Evolutionary conservation across 2,329 filamentous ascomycete genomes (phyloP).

Genomic region (Apiospora koreana): DNA sequence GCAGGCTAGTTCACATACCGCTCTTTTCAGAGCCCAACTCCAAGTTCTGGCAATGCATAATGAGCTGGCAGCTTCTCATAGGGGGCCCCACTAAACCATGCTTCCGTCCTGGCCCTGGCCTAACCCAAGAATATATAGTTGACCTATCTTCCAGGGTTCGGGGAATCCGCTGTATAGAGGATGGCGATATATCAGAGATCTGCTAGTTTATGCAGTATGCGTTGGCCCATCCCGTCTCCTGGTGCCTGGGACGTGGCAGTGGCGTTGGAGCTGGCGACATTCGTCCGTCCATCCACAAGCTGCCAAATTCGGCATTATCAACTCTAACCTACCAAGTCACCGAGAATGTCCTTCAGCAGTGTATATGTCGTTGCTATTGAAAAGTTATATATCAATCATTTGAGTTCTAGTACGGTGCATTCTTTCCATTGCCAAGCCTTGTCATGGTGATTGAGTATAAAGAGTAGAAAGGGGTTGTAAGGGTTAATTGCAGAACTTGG

Average conservation of each 20-base stretch:
- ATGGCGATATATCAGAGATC: constrained; percentile 5
- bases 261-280: neutral
- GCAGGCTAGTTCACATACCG: constrained; percentile 31
- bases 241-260: neutral
- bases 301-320: neutral
- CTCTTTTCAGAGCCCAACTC: constrained; percentile 33
- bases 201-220: constrained; percentile 9
- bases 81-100: constrained; percentile 30
- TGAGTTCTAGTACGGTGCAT: too few species aligned
- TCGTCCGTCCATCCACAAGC: neutral
- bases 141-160: neutral
- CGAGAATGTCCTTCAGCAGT: neutral
- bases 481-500: neutral
- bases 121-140: constrained; percentile 1
- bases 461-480: neutral
- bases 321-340: neutral
- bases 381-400: too few species aligned
- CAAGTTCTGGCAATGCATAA: constrained; percentile 34
- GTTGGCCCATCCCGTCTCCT: constrained; percentile 10
- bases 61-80: constrained; percentile 37
- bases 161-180: neutral
- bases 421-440: neutral
- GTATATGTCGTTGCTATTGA: neutral
- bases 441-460: neutral
- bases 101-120: constrained; percentile 11